phyloP scores from a whole-genome alignment of 306 rosid genomes.

The Elaeagnus macrophylla region DNA sequence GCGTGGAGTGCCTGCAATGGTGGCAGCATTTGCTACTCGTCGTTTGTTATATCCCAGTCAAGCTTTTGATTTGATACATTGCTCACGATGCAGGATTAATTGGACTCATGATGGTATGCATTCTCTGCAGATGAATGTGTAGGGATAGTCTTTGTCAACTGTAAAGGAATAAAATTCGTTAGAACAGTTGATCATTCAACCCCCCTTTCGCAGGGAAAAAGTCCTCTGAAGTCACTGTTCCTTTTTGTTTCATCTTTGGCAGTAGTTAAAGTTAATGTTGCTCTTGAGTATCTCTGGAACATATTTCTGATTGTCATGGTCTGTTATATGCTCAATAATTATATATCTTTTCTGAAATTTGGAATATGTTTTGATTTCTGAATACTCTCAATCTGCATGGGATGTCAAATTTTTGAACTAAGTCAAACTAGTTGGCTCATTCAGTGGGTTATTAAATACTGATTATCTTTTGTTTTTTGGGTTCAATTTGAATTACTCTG shows the following conservation, averaged over 20 bases:
- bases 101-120: conserved; percentile 87
- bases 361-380: too few relatives aligned
- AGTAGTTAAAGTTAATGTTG: not conserved
- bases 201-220: not conserved
- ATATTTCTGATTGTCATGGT: not conserved
- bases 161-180: not conserved
- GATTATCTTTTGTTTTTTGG: conserved; percentile 15
- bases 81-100: conserved; percentile 90
- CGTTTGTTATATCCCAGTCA: conserved; percentile 85
- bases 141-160: not conserved
- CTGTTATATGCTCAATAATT: too few relatives aligned
- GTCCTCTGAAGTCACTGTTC: not conserved
- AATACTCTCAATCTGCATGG: too few relatives aligned
- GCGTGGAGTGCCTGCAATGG: conserved; percentile 99
- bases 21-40: conserved; percentile 73
- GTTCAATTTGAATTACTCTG: conserved; percentile 18
- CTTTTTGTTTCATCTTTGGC: not conserved
- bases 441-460: conserved; percentile 3
- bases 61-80: conserved; percentile 87
- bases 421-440: not conserved
- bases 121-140: not conserved
- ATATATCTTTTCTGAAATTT: too few relatives aligned
- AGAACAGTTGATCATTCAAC: conserved; percentile 9
- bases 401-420: too few relatives aligned
- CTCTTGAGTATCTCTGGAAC: not conserved